These are phyloP conservation scores for Hyphodiscus sp. DNA, from an alignment of 2,329 filamentous ascomycete genomes.

Conservation along the genomic window DNA sequence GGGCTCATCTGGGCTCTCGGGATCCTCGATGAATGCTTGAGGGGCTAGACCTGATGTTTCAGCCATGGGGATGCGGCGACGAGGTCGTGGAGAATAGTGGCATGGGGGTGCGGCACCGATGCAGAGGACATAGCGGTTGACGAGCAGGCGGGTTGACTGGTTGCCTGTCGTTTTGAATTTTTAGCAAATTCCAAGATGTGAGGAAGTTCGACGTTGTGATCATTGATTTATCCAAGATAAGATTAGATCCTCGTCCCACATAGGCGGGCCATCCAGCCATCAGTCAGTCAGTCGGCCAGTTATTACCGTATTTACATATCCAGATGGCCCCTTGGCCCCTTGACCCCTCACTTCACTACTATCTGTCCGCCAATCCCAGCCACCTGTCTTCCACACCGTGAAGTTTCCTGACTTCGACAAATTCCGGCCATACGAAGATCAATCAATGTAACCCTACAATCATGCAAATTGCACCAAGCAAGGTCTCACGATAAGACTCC, in stretches of 20 bases:
- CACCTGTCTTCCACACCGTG: background rate
- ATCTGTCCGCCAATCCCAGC: no score
- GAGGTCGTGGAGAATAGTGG: background rate
- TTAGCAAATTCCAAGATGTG: background rate
- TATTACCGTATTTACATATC: no score
- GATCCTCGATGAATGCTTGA: background rate
- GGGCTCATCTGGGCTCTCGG: slow-evolving; percentile 9
- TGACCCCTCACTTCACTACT: no score
- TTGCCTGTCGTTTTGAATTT: background rate
- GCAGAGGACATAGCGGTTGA: background rate
- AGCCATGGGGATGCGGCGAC: slow-evolving; percentile 6
- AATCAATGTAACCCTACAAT: background rate
- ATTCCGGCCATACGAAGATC: background rate
- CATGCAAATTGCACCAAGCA: background rate
- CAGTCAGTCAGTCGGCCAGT: background rate
- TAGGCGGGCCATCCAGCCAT: no score
- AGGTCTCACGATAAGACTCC: background rate
- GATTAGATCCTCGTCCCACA: background rate
- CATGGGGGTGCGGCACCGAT: background rate
- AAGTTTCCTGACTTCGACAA: background rate
- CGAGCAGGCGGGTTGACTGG: background rate
- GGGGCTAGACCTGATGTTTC: slow-evolving; percentile 2
- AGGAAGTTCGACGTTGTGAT: background rate
- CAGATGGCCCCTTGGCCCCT: background rate
- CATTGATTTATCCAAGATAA: background rate